phyloP scores from a whole-genome alignment of 257 asterid species.

The Cordia subcordata region DNA sequence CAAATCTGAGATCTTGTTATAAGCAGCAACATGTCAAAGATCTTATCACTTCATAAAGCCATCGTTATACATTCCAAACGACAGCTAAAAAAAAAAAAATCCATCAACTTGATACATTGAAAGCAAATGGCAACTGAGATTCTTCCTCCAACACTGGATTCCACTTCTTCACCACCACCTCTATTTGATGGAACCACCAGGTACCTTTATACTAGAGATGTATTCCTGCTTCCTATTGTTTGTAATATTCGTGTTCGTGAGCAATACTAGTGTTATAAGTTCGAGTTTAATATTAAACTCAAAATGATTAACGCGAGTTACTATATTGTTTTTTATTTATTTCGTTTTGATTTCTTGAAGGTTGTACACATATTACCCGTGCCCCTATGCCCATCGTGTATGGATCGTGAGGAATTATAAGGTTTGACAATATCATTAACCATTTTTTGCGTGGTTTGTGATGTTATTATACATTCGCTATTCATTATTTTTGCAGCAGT shows the following conservation, averaged over 20 bases:
- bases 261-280: no score
- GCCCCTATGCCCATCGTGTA: constrained; percentile 71
- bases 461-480: not conserved
- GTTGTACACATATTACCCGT: constrained; percentile 51
- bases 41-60: no score
- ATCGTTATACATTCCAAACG: no score
- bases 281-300: no score
- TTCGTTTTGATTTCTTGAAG: constrained; percentile 25
- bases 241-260: no score
- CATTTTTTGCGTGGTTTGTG: not conserved
- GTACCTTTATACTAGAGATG: constrained; percentile 17
- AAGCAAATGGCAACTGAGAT: constrained; percentile 25
- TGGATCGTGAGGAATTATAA: constrained; percentile 72
- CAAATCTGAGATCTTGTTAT: no score
- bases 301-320: no score
- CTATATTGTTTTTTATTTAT: not conserved
- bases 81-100: no score
- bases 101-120: not conserved
- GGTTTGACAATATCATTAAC: constrained; percentile 24
- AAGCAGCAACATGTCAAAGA: no score
- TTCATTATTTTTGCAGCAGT: no score
- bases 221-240: not conserved
- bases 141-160: constrained; percentile 50
- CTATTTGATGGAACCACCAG: constrained; percentile 73
- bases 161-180: constrained; percentile 58